Base-by-base conservation (phyloP, 768 basidiomycete species). In the Tricholomella constricta region DNA sequence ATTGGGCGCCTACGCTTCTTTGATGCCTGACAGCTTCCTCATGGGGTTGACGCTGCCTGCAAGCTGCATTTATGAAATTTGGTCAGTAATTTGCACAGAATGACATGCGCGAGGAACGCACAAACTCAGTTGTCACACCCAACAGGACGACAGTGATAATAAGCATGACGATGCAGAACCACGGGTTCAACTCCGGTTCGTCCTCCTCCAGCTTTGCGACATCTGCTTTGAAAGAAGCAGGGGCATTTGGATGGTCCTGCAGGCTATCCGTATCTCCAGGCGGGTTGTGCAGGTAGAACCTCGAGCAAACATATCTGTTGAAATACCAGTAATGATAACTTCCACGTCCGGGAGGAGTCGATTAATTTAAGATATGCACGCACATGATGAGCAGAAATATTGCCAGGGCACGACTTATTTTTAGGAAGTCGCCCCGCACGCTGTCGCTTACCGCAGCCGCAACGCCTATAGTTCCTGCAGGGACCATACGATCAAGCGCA, bases 71-170 rank as follows among this genome's bases (percentile, higher is more conserved):
- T 29, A 31, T 20, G 29, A 43, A 38, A 41, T 41, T 14, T n/a
- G n/a, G 48, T 25, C 17, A 40, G 26, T 26, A 35, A 14, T 25
- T 31, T 22, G 15, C 48, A 6, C n/a, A n/a, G n/a, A n/a, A n/a
- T n/a, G 22, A 12, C 34, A 40, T 34, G n/a, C 19, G 37, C 45
- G 7, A n/a, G 34, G 20, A 69, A 75, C 65, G 45, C 59, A 88
- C 85, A 72, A 80, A 86, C 74, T 88, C 85, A 22, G 84, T 84
- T 7, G 88, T 89, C 27, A 76, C 70, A 9, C 80, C 85, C 79
- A 86, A 82, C 31, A 89, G 58, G 7, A 66, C 80, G 35, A 88
- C 77, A 20, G 77, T 78, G 32, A 81, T 41, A 5, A 70, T 43
- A 1, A 89, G 75, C 51, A 85, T 70, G 6, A 66, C 58, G 19